Percentiles rank a stretch among this genome's conserved stretches.
Conservation (phyloP, 176 grass and related monocot species). For the Rhipidocladum racemiflorum region DNA sequence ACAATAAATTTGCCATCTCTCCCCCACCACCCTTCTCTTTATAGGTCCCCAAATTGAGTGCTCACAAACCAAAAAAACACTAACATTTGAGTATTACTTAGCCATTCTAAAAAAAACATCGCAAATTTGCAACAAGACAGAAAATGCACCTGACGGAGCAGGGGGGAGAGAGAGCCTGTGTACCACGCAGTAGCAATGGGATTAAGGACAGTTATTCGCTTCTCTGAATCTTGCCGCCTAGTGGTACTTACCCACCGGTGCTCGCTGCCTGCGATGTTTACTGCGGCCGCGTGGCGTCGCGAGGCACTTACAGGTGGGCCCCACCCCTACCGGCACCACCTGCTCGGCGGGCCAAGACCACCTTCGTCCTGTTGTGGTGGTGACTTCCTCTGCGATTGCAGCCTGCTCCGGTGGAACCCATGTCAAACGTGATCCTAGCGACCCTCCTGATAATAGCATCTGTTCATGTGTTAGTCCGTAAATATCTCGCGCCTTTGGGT, state of each 20-base stretch:
- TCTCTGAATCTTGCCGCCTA: background rate
- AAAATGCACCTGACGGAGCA: background rate
- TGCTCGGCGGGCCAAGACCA: background rate
- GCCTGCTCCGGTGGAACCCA: slow-evolving; percentile 10
- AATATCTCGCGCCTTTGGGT: background rate
- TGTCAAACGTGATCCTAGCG: background rate
- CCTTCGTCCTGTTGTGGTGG: too few relatives aligned
- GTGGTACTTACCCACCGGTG: background rate
- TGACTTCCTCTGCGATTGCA: background rate
- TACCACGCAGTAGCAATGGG: background rate
- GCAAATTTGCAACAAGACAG: background rate
- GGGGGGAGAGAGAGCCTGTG: background rate
- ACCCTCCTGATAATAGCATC: background rate
- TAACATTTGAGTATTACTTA: too few relatives aligned
- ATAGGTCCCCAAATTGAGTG: too few relatives aligned
- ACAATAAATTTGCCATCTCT: too few relatives aligned
- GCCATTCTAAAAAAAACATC: background rate
- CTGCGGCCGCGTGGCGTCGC: background rate
- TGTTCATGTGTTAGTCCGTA: background rate
- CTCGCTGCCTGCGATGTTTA: background rate
- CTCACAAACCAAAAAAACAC: too few relatives aligned
- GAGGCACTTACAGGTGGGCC: background rate
- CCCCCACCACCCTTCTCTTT: too few relatives aligned
- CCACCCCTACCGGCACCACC: background rate
- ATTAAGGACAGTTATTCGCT: background rate